These are phyloP conservation scores for Termitomyces sp. DNA, from an alignment of 768 basidiomycete species.

Conservation along the genomic window DNA sequence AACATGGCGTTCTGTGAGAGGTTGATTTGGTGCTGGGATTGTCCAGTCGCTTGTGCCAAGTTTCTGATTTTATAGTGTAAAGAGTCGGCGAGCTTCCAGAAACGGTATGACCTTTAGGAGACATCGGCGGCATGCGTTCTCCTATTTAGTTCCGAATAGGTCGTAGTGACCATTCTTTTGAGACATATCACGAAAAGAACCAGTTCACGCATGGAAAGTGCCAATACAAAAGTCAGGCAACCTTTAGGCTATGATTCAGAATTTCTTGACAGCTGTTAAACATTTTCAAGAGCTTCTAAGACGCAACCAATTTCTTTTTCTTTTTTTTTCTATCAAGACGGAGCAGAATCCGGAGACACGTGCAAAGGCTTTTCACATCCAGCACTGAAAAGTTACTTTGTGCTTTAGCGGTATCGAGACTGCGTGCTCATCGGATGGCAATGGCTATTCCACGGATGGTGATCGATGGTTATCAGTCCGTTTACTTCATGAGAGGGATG, in stretches of 20 bases:
- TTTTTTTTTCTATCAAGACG: no score
- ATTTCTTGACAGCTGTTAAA: neutral
- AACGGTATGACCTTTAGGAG: neutral
- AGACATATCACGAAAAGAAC: neutral
- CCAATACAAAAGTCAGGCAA: no score
- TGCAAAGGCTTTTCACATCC: neutral
- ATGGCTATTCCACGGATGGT: neutral
- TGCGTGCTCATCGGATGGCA: neutral
- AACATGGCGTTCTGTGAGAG: slow-evolving; percentile 1
- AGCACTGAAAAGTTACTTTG: no score
- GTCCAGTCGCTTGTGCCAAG: neutral
- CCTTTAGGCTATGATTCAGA: neutral
- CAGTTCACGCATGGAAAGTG: neutral
- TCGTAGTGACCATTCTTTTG: neutral
- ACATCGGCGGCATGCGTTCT: neutral
- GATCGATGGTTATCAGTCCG: neutral
- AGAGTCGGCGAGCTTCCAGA: neutral
- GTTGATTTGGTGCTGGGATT: neutral
- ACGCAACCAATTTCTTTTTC: neutral
- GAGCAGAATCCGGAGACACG: neutral
- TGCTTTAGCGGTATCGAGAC: no score
- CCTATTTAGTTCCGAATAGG: neutral
- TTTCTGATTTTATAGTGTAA: neutral
- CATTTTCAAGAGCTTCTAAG: neutral
- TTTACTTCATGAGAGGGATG: no score